phyloP scores from a whole-genome alignment of 176 grass and related monocot genomes.

The Carex kokanica region DNA sequence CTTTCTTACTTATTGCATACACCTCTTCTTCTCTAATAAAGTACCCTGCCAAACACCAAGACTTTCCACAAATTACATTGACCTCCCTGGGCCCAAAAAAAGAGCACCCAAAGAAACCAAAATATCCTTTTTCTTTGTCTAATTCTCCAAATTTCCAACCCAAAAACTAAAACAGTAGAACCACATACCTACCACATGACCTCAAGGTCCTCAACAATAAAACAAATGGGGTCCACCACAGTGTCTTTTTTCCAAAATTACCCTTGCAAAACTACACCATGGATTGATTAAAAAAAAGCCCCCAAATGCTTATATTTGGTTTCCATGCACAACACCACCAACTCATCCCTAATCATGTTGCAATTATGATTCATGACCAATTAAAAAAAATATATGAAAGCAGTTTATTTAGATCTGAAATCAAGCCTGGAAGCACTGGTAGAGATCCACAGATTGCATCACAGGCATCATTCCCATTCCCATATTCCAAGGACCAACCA shows the following conservation, averaged over 20 bases:
- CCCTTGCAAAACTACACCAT: neutral
- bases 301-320: constrained; percentile 10
- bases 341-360: neutral
- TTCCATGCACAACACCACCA: neutral
- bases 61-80: constrained; percentile 12
- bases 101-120: constrained; percentile 9
- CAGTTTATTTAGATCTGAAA: neutral
- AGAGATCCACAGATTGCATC: constrained; percentile 19
- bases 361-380: neutral
- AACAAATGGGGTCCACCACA: constrained; percentile 13
- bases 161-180: neutral
- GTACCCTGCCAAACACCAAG: constrained; percentile 10
- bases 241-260: neutral
- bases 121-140: neutral
- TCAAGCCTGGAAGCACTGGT: constrained; percentile 5
- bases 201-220: neutral
- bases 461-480: neutral
- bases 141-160: neutral
- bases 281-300: neutral
- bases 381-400: neutral
- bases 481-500: constrained; percentile 4
- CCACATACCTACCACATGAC: neutral
- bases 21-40: constrained; percentile 9
- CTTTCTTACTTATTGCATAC: neutral
- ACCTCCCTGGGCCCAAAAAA: constrained; percentile 3